Base-by-base conservation (phyloP, 805 yeast genomes). In the Candida xiaguanensis region DNA sequence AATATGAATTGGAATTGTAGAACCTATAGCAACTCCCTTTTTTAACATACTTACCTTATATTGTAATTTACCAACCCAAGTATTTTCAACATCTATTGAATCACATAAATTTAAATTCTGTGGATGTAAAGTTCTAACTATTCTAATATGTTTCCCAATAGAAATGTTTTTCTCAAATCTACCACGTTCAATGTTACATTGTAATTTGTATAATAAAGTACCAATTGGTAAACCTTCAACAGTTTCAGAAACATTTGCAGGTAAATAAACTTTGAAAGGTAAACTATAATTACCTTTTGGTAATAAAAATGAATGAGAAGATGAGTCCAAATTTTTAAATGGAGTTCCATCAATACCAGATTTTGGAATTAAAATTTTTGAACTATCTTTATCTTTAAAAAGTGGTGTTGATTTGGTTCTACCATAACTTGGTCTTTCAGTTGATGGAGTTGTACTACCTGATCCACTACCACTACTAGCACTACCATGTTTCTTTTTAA, bases 41-140 rank as follows among this genome's bases (percentile, higher is more conserved):
- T 58, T 61, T 1, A 67, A 66, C 16, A 75, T 44, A 32, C 58
- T 52, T 3, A 76, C 77, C 34, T 62, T 64, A 47, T 76, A 76
- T 44, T 75, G 77, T 18, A 74, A 59, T 46, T 75, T 75, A 0
- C 67, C 68, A 0, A 78, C 72, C 82, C 82, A 76, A 2, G 70
- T 61, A 48, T 72, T 74, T 42, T 65, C 66, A 35, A 75, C 65
- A 18, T 74, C 71, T 30, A 72, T 64, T 33, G 65, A 67, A 45
- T 74, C 76, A 23, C 56, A 51, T 14, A 72, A 49, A 27, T 61
- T 55, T 28, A 67, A 40, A 49, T 63, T 70, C 9, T 63, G 53
- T 0, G 69, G 66, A 16, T 71, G 63, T 13, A 72, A 61, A 0
- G 74, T 67, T 41, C 80, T 56, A 7, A 69, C 53, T 7, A 76